Evolutionary conservation across 73 alveolate genomes (phyloP).

Genomic region (Tetrahymena borealis): DNA sequence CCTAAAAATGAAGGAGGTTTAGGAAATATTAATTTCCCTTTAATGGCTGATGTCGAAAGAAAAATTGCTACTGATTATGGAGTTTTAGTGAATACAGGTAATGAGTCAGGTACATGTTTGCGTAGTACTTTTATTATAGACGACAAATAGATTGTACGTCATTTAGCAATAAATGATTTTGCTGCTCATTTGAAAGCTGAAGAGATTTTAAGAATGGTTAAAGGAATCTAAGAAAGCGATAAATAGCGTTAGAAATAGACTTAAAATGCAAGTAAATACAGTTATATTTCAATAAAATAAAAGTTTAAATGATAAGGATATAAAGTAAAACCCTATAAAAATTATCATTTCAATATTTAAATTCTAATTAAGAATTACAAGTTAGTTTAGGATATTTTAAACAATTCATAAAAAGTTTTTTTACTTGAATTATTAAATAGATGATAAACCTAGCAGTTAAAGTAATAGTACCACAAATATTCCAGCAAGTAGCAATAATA

Average conservation of each 20-base stretch:
- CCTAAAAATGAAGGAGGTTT: conserved; percentile 96
- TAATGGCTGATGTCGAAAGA: conserved; percentile 85
- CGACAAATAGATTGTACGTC: conserved; percentile 85
- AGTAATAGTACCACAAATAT: too few relatives aligned
- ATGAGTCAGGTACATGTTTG: conserved; percentile 74
- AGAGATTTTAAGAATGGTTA: background rate
- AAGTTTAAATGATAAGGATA: too few relatives aligned
- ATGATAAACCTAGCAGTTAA: background rate
- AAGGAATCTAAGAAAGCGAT: background rate
- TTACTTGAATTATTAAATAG: background rate
- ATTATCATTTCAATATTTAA: too few relatives aligned
- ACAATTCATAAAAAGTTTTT: background rate
- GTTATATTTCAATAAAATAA: too few relatives aligned
- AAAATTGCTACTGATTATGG: conserved; percentile 89
- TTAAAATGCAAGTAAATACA: background rate
- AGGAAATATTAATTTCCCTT: conserved; percentile 92
- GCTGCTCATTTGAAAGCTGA: conserved; percentile 54
- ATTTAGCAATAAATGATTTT: conserved; percentile 83
- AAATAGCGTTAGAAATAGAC: background rate
- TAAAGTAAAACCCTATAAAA: background rate
- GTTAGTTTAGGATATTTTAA: too few relatives aligned
- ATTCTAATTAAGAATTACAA: too few relatives aligned
- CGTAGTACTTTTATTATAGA: conserved; percentile 98
- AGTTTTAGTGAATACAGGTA: conserved; percentile 52
- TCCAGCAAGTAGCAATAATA: background rate